Evolutionary conservation across 2,329 filamentous ascomycete species (phyloP).

Genomic region (Anthostomella pinea): DNA sequence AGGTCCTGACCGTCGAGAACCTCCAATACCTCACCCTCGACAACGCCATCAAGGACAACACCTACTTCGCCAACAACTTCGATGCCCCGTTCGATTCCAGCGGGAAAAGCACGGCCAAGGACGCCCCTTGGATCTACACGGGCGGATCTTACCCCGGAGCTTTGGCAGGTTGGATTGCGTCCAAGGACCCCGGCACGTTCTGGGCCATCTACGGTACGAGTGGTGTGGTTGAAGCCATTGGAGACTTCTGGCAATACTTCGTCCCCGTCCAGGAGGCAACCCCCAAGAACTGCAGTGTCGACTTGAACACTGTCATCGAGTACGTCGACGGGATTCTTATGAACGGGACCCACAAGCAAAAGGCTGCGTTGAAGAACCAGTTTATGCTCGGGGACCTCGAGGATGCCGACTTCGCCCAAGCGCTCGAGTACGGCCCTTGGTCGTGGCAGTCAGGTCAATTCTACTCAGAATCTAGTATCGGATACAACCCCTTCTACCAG

Average conservation of each 20-base stretch:
- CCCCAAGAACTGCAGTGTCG: constrained; percentile 53
- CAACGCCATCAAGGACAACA: constrained; percentile 40
- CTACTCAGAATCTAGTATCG: constrained; percentile 40
- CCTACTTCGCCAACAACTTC: constrained; percentile 42
- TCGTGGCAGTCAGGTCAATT: constrained; percentile 55
- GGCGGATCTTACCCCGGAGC: constrained; percentile 57
- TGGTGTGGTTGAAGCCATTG: constrained; percentile 51
- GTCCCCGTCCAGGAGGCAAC: constrained; percentile 51
- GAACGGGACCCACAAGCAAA: constrained; percentile 37
- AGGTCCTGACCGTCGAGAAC: constrained; percentile 35
- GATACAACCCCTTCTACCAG: constrained; percentile 44
- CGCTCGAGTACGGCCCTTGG: constrained; percentile 54
- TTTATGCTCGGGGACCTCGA: constrained; percentile 47
- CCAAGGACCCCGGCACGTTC: constrained; percentile 51
- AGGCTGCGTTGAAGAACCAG: constrained; percentile 45
- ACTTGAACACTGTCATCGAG: constrained; percentile 49
- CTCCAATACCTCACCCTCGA: constrained; percentile 39
- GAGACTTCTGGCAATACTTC: constrained; percentile 56
- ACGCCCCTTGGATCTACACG: constrained; percentile 53
- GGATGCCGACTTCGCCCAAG: constrained; percentile 46
- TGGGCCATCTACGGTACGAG: constrained; percentile 58
- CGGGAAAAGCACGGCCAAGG: constrained; percentile 42
- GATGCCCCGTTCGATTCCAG: constrained; percentile 48
- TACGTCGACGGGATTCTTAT: constrained; percentile 47
- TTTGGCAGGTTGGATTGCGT: constrained; percentile 50